phyloP scores from a whole-genome alignment of 2,329 filamentous ascomycete genomes.

The Ilyonectria mors-panacis region DNA sequence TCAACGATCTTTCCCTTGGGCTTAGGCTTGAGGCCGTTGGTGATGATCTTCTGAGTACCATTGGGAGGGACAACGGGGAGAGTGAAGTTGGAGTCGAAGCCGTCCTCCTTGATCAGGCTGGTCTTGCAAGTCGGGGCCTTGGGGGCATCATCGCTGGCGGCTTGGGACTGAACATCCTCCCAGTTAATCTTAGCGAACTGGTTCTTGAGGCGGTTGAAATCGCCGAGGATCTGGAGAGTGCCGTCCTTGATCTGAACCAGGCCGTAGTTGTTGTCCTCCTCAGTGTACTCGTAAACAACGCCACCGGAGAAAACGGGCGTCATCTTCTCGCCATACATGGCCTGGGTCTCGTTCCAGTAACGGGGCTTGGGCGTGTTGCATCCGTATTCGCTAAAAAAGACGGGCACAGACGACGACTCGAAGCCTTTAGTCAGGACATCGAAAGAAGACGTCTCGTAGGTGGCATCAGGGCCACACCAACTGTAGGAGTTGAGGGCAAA shows the following conservation, averaged over 20 bases:
- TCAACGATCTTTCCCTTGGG: conserved; percentile 78
- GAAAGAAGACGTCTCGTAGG: conserved; percentile 75
- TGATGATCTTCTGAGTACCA: conserved; percentile 80
- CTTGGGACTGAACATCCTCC: conserved; percentile 73
- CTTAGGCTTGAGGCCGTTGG: conserved; percentile 78
- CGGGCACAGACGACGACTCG: conserved; percentile 75
- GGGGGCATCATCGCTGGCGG: conserved; percentile 67
- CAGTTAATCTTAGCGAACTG: conserved; percentile 85
- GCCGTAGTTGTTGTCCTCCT: conserved; percentile 78
- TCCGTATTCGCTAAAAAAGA: conserved; percentile 88
- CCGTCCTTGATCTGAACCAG: conserved; percentile 75
- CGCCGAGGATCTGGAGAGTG: conserved; percentile 70
- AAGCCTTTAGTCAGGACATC: conserved; percentile 76
- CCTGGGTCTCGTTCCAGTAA: conserved; percentile 80
- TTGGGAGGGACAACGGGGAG: conserved; percentile 75
- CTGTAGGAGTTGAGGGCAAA: conserved; percentile 84
- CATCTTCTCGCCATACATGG: conserved; percentile 82
- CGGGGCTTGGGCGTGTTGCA: conserved; percentile 82
- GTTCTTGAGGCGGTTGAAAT: conserved; percentile 81
- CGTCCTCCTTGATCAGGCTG: conserved; percentile 75
- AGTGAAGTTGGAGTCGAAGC: conserved; percentile 85
- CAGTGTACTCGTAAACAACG: conserved; percentile 85
- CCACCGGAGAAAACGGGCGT: conserved; percentile 78
- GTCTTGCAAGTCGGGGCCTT: conserved; percentile 74
- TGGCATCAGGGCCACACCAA: conserved; percentile 76